phyloP scores from a whole-genome alignment of 768 basidiomycete species.

The Mrakia blollopis region DNA sequence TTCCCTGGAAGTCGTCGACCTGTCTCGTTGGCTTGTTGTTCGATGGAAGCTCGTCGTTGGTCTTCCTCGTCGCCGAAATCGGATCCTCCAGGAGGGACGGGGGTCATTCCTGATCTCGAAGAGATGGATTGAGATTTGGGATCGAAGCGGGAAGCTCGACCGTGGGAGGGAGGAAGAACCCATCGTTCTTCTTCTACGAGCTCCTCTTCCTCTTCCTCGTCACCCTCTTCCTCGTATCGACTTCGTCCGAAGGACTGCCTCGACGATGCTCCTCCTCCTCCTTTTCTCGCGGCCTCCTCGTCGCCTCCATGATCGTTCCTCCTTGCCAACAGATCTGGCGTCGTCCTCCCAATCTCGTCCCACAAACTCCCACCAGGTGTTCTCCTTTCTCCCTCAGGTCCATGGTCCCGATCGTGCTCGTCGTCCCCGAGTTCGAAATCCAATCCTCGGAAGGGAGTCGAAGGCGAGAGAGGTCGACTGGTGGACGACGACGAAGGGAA shows the following conservation, averaged over 20 bases:
- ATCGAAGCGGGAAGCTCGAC: conserved; percentile 29
- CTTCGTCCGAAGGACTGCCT: not conserved
- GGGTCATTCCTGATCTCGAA: not conserved
- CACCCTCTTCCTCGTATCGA: not conserved
- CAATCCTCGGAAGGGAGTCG: not conserved
- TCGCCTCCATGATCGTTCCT: not conserved
- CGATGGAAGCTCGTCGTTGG: not conserved
- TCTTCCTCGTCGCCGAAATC: not conserved
- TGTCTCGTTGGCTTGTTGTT: conserved; percentile 3
- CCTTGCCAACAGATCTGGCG: conserved; percentile 20
- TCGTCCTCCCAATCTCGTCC: conserved; percentile 29
- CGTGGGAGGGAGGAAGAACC: conserved; percentile 22
- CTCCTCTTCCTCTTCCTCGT: conserved; percentile 13
- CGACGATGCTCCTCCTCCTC: conserved; percentile 13
- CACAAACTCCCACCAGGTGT: conserved; percentile 16
- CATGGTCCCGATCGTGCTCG: not conserved
- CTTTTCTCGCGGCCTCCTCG: not conserved
- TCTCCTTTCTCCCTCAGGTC: not conserved
- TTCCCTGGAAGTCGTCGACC: conserved; percentile 18
- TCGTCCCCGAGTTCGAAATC: not conserved
- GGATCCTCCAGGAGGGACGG: conserved; percentile 6
- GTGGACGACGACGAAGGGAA: conserved; percentile 11
- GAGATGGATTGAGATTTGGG: conserved; percentile 22
- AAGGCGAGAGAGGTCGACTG: conserved; percentile 4
- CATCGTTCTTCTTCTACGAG: conserved; percentile 23